phyloP scores from a whole-genome alignment of 768 basidiomycete species.

The Sistotremastrum suecicum region DNA sequence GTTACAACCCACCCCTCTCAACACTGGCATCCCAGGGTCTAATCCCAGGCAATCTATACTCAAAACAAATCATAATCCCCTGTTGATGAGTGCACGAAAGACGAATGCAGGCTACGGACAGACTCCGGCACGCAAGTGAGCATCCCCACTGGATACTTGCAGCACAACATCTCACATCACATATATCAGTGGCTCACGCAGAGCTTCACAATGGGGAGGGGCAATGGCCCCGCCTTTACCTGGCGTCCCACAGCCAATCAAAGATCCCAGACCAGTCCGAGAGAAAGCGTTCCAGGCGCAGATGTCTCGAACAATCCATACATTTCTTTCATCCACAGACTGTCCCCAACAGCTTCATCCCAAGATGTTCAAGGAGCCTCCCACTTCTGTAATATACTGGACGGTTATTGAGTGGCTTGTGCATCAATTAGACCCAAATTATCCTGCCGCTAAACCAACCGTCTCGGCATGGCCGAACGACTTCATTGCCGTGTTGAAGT shows the following conservation, averaged over 20 bases:
- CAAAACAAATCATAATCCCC: constrained; percentile 44
- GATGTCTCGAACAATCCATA: constrained; percentile 64
- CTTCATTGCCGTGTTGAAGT: constrained; percentile 58
- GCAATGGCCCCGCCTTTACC: constrained; percentile 28
- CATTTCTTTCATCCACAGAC: constrained; percentile 50
- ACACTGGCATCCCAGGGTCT: constrained; percentile 21
- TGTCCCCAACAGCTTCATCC: constrained; percentile 18
- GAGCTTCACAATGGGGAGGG: constrained; percentile 60
- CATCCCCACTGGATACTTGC: constrained; percentile 4
- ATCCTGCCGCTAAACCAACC: constrained; percentile 27
- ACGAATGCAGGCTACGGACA: constrained; percentile 38
- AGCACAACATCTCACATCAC: neutral
- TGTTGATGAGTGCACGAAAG: constrained; percentile 58
- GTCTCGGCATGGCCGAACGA: constrained; percentile 34
- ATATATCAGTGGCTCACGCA: constrained; percentile 44
- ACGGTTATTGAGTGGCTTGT: constrained; percentile 73
- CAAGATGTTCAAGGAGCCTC: constrained; percentile 51
- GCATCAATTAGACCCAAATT: constrained; percentile 51
- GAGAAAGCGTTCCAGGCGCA: constrained; percentile 59
- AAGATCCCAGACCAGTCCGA: constrained; percentile 68
- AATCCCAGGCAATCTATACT: constrained; percentile 56
- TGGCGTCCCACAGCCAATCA: constrained; percentile 38
- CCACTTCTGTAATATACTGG: constrained; percentile 73
- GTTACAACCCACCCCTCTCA: constrained; percentile 23
- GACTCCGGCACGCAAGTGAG: constrained; percentile 64